Percentiles rank a stretch among this genome's conserved stretches.
These are phyloP conservation scores for Thamnidium elegans DNA, from an alignment of 192 early-diverging fungal species.

Conservation along the genomic window DNA sequence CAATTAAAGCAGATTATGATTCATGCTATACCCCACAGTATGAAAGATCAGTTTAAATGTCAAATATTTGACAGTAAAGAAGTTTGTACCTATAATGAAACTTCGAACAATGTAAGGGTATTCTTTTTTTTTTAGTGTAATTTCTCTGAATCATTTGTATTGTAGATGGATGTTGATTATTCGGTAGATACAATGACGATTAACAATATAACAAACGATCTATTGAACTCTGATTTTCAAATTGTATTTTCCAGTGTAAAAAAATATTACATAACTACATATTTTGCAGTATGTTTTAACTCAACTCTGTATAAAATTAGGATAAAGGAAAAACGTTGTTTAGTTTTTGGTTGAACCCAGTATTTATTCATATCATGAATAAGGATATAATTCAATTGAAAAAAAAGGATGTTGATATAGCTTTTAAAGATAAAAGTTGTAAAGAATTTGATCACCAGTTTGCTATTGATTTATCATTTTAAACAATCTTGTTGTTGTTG, in stretches of 20 bases:
- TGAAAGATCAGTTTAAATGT: not conserved
- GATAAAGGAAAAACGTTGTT: slow-evolving; percentile 29
- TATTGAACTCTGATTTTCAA: not conserved
- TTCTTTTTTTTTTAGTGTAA: not conserved
- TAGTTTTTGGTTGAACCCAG: slow-evolving; percentile 50
- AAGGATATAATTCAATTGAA: slow-evolving; percentile 14
- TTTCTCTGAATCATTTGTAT: no score
- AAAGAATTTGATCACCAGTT: not conserved
- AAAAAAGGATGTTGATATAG: slow-evolving; percentile 42
- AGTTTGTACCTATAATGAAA: not conserved
- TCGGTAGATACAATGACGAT: not conserved
- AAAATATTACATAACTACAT: not conserved
- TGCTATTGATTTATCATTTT: no score
- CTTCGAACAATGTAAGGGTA: not conserved
- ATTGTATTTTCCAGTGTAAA: not conserved
- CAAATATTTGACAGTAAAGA: not conserved
- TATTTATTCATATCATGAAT: slow-evolving; percentile 26
- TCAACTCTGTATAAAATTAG: no score
- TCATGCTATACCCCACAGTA: slow-evolving; percentile 1
- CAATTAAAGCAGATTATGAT: slow-evolving; percentile 29
- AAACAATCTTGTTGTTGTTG: not conserved
- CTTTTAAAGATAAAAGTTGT: slow-evolving; percentile 36
- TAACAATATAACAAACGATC: not conserved
- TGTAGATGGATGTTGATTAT: not conserved
- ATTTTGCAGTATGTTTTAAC: no score